phyloP scores from a whole-genome alignment of 129 eudicot species.

The Chrysanthemum makinoi region DNA sequence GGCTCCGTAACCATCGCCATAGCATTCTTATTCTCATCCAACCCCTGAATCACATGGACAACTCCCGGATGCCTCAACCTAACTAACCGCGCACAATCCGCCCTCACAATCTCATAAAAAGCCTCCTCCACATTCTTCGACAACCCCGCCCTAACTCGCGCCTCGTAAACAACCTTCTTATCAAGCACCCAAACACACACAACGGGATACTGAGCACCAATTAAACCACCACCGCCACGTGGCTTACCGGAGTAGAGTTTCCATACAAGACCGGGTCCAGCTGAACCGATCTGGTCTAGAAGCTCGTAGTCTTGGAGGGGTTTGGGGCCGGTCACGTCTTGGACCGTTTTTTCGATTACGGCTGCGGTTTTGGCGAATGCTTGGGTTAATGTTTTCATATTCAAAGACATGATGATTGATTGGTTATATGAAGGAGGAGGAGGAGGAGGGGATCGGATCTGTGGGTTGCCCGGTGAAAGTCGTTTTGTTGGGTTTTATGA shows the following conservation, averaged over 20 bases:
- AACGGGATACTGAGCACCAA: constrained; percentile 50
- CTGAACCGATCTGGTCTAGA: constrained; percentile 91
- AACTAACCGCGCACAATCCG: constrained; percentile 77
- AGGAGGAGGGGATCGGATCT: neutral
- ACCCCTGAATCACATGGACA: constrained; percentile 86
- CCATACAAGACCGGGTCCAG: constrained; percentile 92
- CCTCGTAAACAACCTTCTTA: constrained; percentile 63
- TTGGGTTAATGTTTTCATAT: constrained; percentile 91
- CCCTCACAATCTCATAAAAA: constrained; percentile 68
- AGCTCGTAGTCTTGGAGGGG: constrained; percentile 87
- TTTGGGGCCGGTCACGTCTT: constrained; percentile 92
- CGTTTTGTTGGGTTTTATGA: no score
- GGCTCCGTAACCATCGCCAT: constrained; percentile 99
- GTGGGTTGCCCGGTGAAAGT: neutral
- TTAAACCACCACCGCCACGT: constrained; percentile 39
- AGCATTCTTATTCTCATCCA: constrained; percentile 90
- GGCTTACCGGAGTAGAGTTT: constrained; percentile 78
- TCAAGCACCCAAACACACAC: constrained; percentile 94
- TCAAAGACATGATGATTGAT: constrained; percentile 71
- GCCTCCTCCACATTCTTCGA: constrained; percentile 83
- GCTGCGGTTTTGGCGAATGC: constrained; percentile 98
- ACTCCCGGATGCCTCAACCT: constrained; percentile 97
- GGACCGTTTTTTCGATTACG: constrained; percentile 85
- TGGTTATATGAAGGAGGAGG: neutral
- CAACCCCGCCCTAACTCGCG: constrained; percentile 57